These are phyloP conservation scores for Vachellia collinsii DNA, from an alignment of 306 rosid species.

Conservation along the genomic window DNA sequence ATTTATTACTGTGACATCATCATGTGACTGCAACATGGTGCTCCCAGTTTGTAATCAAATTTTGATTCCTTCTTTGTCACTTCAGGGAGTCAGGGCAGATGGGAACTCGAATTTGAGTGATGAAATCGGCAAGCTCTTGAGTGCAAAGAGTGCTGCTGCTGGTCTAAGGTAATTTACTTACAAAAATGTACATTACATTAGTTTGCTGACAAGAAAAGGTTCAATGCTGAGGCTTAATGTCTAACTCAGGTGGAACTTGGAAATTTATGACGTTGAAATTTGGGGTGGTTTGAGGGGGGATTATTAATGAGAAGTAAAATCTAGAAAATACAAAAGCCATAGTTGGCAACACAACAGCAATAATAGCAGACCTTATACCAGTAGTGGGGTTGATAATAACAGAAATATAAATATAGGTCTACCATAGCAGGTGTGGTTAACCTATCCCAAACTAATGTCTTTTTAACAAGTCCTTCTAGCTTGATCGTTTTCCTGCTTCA, in stretches of 20 bases:
- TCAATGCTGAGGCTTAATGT: slow-evolving; percentile 12
- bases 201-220: background rate
- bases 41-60: slow-evolving; percentile 16
- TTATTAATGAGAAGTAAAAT: background rate
- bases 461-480: background rate
- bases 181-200: background rate
- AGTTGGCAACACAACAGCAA: too few species aligned
- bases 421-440: background rate
- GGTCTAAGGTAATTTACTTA: slow-evolving; percentile 62
- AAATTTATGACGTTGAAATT: background rate
- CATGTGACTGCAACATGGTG: slow-evolving; percentile 15
- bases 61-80: slow-evolving; percentile 32
- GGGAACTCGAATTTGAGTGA: slow-evolving; percentile 64
- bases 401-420: slow-evolving; percentile 6
- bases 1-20: slow-evolving; percentile 25
- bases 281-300: too few species aligned
- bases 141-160: slow-evolving; percentile 70
- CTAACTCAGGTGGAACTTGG: background rate
- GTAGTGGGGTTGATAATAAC: too few species aligned
- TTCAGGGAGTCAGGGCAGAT: slow-evolving; percentile 83
- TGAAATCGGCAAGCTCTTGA: slow-evolving; percentile 87
- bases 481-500: slow-evolving; percentile 14
- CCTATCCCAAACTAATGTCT: background rate
- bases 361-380: too few species aligned
- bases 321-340: background rate